These are phyloP conservation scores for Rhexocercosporidium sp. DNA, from an alignment of 2,329 filamentous ascomycete species.

Conservation along the genomic window DNA sequence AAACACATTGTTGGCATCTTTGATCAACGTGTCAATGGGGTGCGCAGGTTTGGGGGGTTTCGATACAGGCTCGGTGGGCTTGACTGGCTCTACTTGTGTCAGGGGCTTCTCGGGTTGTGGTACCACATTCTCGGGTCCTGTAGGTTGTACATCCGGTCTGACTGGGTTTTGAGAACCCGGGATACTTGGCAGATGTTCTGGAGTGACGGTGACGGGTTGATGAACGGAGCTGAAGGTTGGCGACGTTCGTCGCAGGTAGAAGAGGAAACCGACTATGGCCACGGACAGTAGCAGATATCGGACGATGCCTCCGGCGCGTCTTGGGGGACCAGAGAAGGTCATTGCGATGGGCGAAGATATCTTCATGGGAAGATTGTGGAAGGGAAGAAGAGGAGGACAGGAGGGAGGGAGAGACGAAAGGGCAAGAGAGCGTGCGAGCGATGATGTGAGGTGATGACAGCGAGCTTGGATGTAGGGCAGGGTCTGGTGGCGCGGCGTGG, in stretches of 20 bases:
- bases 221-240: conserved; percentile 18
- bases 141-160: conserved; percentile 16
- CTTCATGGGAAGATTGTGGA: conserved; percentile 31
- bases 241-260: conserved; percentile 23
- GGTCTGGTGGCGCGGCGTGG: background rate
- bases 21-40: conserved; percentile 53
- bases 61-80: background rate
- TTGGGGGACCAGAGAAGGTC: conserved; percentile 38
- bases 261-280: conserved; percentile 18
- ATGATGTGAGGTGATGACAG: background rate
- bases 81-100: background rate
- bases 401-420: background rate
- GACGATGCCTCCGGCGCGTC: conserved; percentile 34
- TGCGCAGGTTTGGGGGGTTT: conserved; percentile 37
- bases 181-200: conserved; percentile 15
- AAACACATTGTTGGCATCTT: conserved; percentile 47
- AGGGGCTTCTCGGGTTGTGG: background rate
- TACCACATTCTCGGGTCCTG: background rate
- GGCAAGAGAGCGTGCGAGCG: background rate
- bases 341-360: conserved; percentile 37
- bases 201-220: conserved; percentile 16
- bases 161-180: conserved; percentile 11
- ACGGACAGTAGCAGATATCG: conserved; percentile 28
- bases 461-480: background rate
- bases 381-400: background rate